phyloP scores from a whole-genome alignment of 2,329 filamentous ascomycete species.

The Penicillium sp. region DNA sequence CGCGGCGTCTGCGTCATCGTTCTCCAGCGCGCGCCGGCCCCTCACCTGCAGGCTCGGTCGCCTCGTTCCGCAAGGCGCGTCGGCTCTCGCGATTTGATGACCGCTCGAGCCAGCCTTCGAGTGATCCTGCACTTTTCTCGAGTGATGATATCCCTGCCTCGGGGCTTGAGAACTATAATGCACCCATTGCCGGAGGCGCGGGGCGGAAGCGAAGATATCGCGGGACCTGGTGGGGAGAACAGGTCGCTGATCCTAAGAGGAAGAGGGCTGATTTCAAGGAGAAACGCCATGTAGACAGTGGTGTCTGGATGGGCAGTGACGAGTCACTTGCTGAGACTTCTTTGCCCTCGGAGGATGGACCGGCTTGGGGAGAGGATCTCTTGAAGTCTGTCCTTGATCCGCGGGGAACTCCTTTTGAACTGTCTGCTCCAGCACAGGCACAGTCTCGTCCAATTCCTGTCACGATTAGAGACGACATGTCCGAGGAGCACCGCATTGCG shows the following conservation, averaged over 20 bases:
- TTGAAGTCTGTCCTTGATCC: constrained; percentile 25
- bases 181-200: constrained; percentile 15
- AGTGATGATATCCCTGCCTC: constrained; percentile 46
- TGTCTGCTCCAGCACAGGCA: neutral
- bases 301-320: constrained; percentile 47
- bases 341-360: constrained; percentile 34
- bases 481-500: constrained; percentile 35
- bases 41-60: constrained; percentile 12
- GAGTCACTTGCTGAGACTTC: constrained; percentile 34
- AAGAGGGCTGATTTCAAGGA: constrained; percentile 42
- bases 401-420: constrained; percentile 3
- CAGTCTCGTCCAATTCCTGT: constrained; percentile 16
- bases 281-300: constrained; percentile 44
- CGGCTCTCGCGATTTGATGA: constrained; percentile 33
- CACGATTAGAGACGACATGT: constrained; percentile 24
- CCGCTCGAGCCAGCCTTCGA: constrained; percentile 38
- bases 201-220: constrained; percentile 40
- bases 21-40: constrained; percentile 23
- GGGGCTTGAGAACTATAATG: constrained; percentile 43
- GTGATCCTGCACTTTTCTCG: constrained; percentile 45
- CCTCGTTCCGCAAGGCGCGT: constrained; percentile 23
- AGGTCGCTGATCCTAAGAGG: constrained; percentile 33
- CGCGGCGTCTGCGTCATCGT: constrained; percentile 34
- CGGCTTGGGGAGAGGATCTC: constrained; percentile 37
- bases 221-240: constrained; percentile 45